Conservation (phyloP, 2,329 filamentous ascomycete species). For the Fusarium sp. region DNA sequence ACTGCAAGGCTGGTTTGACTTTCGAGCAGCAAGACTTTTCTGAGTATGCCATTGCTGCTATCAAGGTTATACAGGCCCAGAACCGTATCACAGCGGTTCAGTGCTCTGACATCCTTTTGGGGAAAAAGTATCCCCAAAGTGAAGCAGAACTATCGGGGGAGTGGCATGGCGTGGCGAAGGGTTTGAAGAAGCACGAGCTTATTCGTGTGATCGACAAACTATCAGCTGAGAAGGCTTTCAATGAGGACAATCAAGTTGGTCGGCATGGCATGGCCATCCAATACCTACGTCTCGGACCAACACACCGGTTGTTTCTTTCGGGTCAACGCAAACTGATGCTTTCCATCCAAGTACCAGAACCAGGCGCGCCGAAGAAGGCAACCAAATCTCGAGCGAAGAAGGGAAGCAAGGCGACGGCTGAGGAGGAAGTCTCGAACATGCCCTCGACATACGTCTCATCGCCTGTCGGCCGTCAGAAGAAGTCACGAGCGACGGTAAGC, state of each 20-base stretch:
- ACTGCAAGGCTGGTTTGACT: constrained; percentile 78
- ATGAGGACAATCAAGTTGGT: constrained; percentile 70
- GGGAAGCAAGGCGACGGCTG: constrained; percentile 52
- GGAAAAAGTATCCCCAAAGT: constrained; percentile 70
- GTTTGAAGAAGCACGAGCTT: constrained; percentile 78
- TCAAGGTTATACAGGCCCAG: constrained; percentile 73
- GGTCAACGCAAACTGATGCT: constrained; percentile 60
- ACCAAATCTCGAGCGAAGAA: constrained; percentile 50
- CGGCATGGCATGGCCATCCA: constrained; percentile 74
- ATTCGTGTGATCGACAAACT: constrained; percentile 87
- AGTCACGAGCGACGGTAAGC: constrained; percentile 41
- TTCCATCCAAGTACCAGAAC: constrained; percentile 54
- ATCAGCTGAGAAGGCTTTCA: constrained; percentile 76
- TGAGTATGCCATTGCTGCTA: constrained; percentile 74
- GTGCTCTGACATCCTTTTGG: constrained; percentile 86
- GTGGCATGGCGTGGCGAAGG: constrained; percentile 75
- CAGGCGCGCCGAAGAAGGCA: constrained; percentile 46
- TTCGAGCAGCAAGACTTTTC: constrained; percentile 84
- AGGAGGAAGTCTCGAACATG: constrained; percentile 55
- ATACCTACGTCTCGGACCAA: constrained; percentile 69
- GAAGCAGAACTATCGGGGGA: constrained; percentile 64
- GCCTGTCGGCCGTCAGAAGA: constrained; percentile 55
- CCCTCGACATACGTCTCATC: constrained; percentile 64
- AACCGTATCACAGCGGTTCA: constrained; percentile 77
- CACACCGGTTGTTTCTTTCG: constrained; percentile 56